phyloP scores from a whole-genome alignment of 169 alveolate species.

The Plasmodium gallinaceum region DNA sequence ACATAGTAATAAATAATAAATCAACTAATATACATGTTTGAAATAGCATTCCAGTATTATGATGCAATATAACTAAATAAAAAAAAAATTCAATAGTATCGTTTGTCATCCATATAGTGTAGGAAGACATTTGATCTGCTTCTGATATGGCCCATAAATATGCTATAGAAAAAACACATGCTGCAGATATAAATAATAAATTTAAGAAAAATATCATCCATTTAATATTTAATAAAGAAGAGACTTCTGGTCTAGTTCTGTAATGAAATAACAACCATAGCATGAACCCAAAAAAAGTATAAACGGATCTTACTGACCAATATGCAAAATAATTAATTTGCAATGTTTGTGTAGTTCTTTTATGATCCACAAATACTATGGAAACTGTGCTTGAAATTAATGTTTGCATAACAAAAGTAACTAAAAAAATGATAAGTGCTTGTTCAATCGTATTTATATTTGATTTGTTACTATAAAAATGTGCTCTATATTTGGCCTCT shows the following conservation, averaged over 20 bases:
- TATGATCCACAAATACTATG: conserved; percentile 81
- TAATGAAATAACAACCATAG: conserved; percentile 91
- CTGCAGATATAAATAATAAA: conserved; percentile 87
- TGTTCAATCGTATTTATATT: conserved; percentile 90
- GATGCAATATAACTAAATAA: conserved; percentile 88
- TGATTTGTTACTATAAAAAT: conserved; percentile 88
- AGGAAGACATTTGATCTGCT: conserved; percentile 30
- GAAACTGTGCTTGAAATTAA: conserved; percentile 86
- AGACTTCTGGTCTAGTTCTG: conserved; percentile 72
- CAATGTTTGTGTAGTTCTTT: conserved; percentile 78
- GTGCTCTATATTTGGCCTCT: conserved; percentile 89
- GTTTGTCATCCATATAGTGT: conserved; percentile 86
- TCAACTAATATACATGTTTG: conserved; percentile 89
- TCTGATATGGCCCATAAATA: conserved; percentile 86
- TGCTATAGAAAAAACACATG: conserved; percentile 89
- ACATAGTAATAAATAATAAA: conserved; percentile 85
- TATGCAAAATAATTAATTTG: conserved; percentile 81
- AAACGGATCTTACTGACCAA: conserved; percentile 91
- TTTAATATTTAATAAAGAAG: conserved; percentile 77
- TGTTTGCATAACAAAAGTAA: conserved; percentile 90
- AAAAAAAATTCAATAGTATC: conserved; percentile 89
- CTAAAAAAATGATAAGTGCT: conserved; percentile 89
- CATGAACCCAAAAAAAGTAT: conserved; percentile 86
- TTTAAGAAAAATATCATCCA: conserved; percentile 88
- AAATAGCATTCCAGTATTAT: conserved; percentile 89